Evolutionary conservation across 192 early-diverging fungal species (phyloP), one percentile per base, ranked within the genome.

Genomic region (Coemansia sp.): DNA sequence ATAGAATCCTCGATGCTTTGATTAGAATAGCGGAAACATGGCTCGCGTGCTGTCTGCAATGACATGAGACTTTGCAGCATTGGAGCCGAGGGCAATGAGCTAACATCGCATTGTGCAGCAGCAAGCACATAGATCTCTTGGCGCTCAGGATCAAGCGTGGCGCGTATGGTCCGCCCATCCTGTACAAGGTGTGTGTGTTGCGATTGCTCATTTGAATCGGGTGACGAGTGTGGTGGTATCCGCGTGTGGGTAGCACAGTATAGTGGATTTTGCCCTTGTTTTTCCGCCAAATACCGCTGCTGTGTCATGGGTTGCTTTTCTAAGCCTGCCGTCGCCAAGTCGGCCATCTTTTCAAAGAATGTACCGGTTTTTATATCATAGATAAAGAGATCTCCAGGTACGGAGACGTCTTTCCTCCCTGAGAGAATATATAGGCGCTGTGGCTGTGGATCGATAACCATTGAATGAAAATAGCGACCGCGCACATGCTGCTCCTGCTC

Each of bases 401-500:
- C 88, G 53, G 92, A 86, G 56, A 93, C 93, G 69, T 92, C 86
- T 43, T 94, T 87, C 75, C 95, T 92, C 48, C 94, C 94, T 25
- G 95, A 94, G 64, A 97, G 88, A 45, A 98, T 92, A 71, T 93
- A 95, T 5, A 98, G 84, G 39, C 90, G 86, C 40, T 89, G 88
- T 7, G 83, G 84, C 14, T 67, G 64, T 7, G 90, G 80, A 68
- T 97, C 93, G 6, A 95, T 85, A 4, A 94, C 76, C 95, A 97
- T 94, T 0, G 93, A 90, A 71, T 95, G 95, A 57, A 93, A 95
- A 64, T 95, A 90, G 42, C 95, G 88, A 40, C 89, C 89, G 68
- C 93, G 95, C 32, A 98, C 77, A 45, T 90, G 88, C 63, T 86
- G 76, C 61, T 76, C 71, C 43, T 68, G 64, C 61, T 85, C 80